phyloP scores from a whole-genome alignment of 192 early-diverging fungal genomes.

The Coemansia umbellata region DNA sequence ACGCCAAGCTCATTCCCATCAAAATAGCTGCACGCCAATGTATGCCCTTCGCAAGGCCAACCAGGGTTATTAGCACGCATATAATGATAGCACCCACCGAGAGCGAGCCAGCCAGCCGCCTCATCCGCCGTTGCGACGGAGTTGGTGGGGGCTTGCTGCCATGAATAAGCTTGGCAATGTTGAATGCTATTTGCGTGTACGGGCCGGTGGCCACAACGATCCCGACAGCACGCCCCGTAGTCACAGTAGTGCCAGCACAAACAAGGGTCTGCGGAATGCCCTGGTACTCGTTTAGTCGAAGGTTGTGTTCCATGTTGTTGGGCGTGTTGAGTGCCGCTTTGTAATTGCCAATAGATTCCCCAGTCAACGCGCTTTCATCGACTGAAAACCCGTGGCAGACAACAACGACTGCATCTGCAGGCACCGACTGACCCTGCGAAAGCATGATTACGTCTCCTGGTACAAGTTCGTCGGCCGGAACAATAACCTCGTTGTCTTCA shows the following conservation, averaged over 20 bases:
- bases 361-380: conserved; percentile 91
- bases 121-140: conserved; percentile 23
- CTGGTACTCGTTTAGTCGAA: not conserved
- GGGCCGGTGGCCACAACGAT: conserved; percentile 34
- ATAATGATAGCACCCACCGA: conserved; percentile 12
- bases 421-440: conserved; percentile 83
- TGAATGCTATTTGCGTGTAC: conserved; percentile 17
- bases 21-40: conserved; percentile 33
- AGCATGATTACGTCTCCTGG: conserved; percentile 76
- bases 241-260: conserved; percentile 37
- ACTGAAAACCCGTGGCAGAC: conserved; percentile 62
- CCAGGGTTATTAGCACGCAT: conserved; percentile 12
- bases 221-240: conserved; percentile 23
- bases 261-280: conserved; percentile 11
- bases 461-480: conserved; percentile 22
- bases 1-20: conserved; percentile 36
- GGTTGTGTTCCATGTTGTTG: conserved; percentile 1
- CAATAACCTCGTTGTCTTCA: conserved; percentile 27
- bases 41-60: conserved; percentile 22
- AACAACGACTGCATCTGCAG: conserved; percentile 82
- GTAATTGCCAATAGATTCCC: conserved; percentile 61
- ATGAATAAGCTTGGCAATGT: conserved; percentile 5
- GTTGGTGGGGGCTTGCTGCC: conserved; percentile 9
- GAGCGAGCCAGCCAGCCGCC: conserved; percentile 13
- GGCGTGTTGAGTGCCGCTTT: conserved; percentile 8